phyloP scores from a whole-genome alignment of 2,329 filamentous ascomycete species.

The Cladophialophora yegresii region DNA sequence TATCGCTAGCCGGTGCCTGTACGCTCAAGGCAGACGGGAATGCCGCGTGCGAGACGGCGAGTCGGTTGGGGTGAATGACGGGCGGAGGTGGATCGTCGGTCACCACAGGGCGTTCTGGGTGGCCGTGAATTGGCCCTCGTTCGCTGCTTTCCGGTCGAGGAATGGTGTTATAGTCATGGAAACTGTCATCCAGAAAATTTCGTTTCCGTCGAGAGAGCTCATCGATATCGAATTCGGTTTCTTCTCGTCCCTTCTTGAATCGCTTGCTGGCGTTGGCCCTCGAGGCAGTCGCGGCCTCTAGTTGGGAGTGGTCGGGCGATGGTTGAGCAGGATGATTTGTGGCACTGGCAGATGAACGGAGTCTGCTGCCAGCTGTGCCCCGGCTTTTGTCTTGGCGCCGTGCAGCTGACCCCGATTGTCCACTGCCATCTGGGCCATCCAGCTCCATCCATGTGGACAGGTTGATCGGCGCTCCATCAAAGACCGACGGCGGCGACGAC shows the following conservation, averaged over 20 bases:
- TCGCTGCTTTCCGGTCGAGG: constrained; percentile 32
- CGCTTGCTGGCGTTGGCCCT: constrained; percentile 23
- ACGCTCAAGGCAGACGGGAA: constrained; percentile 41
- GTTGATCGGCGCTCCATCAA: constrained; percentile 37
- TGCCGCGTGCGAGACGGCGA: constrained; percentile 35
- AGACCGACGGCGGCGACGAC: constrained; percentile 45
- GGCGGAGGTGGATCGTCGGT: constrained; percentile 28
- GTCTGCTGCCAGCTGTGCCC: constrained; percentile 25
- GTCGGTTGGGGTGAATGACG: constrained; percentile 33
- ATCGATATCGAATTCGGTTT: constrained; percentile 29
- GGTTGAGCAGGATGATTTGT: constrained; percentile 17
- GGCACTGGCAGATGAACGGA: constrained; percentile 31
- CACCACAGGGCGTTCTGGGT: constrained; percentile 11
- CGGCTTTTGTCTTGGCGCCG: constrained; percentile 33
- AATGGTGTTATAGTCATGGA: constrained; percentile 34
- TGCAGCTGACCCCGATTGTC: constrained; percentile 23
- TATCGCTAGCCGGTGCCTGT: constrained; percentile 46
- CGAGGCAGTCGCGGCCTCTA: constrained; percentile 6
- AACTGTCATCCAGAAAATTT: constrained; percentile 28
- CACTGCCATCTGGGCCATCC: constrained; percentile 18
- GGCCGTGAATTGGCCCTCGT: constrained; percentile 26
- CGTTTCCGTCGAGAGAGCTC: constrained; percentile 30
- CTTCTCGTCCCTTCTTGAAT: constrained; percentile 24
- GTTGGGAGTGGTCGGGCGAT: constrained; percentile 12
- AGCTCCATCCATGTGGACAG: constrained; percentile 35